Conservation (phyloP, 768 basidiomycete species). For the Lepiota subincarnata region DNA sequence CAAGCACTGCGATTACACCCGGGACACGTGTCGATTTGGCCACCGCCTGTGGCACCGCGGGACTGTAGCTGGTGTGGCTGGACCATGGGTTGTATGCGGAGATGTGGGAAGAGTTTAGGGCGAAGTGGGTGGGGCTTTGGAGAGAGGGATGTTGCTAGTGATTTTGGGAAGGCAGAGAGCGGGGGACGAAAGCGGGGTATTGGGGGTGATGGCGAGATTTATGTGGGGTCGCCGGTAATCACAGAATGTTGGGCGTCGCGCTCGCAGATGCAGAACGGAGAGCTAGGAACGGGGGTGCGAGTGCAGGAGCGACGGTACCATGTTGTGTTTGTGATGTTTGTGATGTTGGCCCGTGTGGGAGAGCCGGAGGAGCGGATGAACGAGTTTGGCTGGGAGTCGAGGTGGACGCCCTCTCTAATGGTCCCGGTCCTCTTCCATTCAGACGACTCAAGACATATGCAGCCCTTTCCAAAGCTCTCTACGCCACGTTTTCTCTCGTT, state of each 20-base stretch:
- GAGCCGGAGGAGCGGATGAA: too few relatives aligned
- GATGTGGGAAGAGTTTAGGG: slow-evolving; percentile 61
- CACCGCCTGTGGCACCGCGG: slow-evolving; percentile 39
- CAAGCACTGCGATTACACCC: slow-evolving; percentile 88
- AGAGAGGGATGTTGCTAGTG: slow-evolving; percentile 53
- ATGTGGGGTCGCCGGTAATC: too few relatives aligned
- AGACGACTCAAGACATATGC: slow-evolving; percentile 1
- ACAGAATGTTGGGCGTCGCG: too few relatives aligned
- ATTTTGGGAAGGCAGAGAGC: slow-evolving; percentile 50
- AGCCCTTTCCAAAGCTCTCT: slow-evolving; percentile 36
- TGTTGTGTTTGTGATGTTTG: too few relatives aligned
- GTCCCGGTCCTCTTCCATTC: slow-evolving; percentile 30
- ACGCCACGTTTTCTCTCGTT: slow-evolving; percentile 38
- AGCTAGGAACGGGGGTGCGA: too few relatives aligned
- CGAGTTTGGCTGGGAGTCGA: too few relatives aligned
- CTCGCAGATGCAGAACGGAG: too few relatives aligned
- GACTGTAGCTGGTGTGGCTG: slow-evolving; percentile 73
- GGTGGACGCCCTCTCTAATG: slow-evolving; percentile 36
- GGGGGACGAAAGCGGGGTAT: slow-evolving; percentile 48
- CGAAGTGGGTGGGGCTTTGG: slow-evolving; percentile 83
- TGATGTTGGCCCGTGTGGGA: too few relatives aligned
- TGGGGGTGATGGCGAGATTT: too few relatives aligned
- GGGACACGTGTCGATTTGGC: slow-evolving; percentile 77
- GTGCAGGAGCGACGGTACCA: too few relatives aligned
- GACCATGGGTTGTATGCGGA: slow-evolving; percentile 91